Evolutionary conservation across 169 alveolate species (phyloP), one percentile per base, ranked within the genome.

Genomic region (Theileria equi): DNA sequence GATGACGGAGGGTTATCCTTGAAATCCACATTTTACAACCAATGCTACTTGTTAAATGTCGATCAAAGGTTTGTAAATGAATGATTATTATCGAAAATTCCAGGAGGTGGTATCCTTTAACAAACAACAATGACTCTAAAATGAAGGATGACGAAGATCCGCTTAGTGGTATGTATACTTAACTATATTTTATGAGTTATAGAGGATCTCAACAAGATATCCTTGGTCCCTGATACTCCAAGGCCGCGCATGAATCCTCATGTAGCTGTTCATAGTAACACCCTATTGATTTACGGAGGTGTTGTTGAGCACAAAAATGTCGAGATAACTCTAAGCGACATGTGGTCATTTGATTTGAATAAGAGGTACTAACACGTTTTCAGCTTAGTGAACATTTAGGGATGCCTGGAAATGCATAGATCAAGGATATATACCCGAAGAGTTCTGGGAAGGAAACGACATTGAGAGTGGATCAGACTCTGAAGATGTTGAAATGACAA

Each of bases 1-100:
- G 92, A 88, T 53, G 90, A 86, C 57, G 88, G 91, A 34, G 86
- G 81, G 23, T 26, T 70, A 38, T 59, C 81, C 16, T 58, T 68
- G 4, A 82, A 82, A 23, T 65, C 79, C 5, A 71, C 67, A 31
- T 80, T 69, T 41, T 53, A 58, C 54, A 72, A 66, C 35, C 77
- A 61, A 45, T 62, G 64, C 26, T 68, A 55, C 66, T 23, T 38
- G 2, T 19, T 79, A 21, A 84, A 86, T 34, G 80, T 87, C 45
- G 91, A 90, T 2, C 69, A 88, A 28, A 76, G 65, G 85, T 76
- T 17, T 0, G 7, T 11, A 34, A 16, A 10, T 25, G n/a, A 29
- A 2, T 50, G 34, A 1, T 50, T 31, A 50, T 17, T 50, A n/a
- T n/a, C n/a, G n/a, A n/a, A n/a, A 67, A 43, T 41, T 66, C 32